Evolutionary conservation across 805 yeast species (phyloP).

Genomic region (Wickerhamiella kurtzmanii): DNA sequence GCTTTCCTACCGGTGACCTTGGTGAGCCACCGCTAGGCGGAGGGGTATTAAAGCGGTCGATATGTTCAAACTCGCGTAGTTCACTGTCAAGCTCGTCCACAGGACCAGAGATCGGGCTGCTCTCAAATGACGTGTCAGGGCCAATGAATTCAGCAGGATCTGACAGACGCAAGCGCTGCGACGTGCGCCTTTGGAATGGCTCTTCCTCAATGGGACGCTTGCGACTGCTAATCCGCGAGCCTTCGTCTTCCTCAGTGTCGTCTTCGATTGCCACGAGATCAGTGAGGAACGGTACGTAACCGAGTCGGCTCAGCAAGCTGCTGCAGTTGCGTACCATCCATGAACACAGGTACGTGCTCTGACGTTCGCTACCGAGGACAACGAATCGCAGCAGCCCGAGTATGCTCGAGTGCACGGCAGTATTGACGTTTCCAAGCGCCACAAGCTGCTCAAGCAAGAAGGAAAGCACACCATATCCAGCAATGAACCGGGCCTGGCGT

Average conservation of each 20-base stretch:
- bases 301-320: not conserved
- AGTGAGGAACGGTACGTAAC: not conserved
- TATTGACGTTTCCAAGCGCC: constrained; percentile 38
- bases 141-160: not conserved
- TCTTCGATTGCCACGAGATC: not conserved
- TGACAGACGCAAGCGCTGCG: constrained; percentile 1
- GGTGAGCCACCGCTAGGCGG: not conserved
- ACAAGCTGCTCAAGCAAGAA: constrained; percentile 38
- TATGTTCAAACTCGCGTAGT: not conserved
- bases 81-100: not conserved
- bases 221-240: not conserved
- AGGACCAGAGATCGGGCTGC: not conserved
- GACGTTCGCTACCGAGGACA: not conserved
- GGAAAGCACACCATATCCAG: constrained; percentile 39
- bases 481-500: constrained; percentile 29
- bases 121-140: not conserved
- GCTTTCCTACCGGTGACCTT: not conserved
- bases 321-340: not conserved
- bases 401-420: constrained; percentile 61
- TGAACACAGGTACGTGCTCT: not conserved
- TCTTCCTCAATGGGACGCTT: constrained; percentile 1
- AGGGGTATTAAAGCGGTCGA: not conserved
- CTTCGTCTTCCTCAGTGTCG: not conserved
- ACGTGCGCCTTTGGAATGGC: not conserved
- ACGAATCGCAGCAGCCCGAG: constrained; percentile 37